phyloP scores from a whole-genome alignment of 805 yeast genomes.

The Yueomyces sp. region DNA sequence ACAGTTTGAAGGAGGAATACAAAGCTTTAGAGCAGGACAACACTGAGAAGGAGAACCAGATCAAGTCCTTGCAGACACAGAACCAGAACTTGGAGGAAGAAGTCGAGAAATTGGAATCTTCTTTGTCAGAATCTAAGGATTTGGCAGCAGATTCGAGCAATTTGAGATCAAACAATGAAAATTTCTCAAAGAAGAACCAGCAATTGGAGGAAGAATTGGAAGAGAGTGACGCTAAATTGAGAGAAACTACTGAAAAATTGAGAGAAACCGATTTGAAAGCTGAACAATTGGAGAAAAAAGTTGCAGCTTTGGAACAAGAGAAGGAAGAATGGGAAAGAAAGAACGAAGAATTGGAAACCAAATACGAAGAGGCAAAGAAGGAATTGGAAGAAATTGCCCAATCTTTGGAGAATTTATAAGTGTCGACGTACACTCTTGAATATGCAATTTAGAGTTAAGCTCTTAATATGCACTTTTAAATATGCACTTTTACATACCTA shows the following conservation, averaged over 20 bases:
- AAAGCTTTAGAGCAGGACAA: slow-evolving; percentile 88
- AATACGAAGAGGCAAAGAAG: slow-evolving; percentile 73
- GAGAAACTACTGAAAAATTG: slow-evolving; percentile 85
- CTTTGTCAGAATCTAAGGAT: slow-evolving; percentile 36
- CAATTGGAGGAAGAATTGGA: slow-evolving; percentile 77
- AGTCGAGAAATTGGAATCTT: slow-evolving; percentile 42
- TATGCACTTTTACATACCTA: neutral
- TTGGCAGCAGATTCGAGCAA: slow-evolving; percentile 86
- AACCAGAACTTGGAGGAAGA: slow-evolving; percentile 77
- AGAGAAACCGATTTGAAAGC: slow-evolving; percentile 93
- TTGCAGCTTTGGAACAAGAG: slow-evolving; percentile 81
- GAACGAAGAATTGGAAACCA: slow-evolving; percentile 73
- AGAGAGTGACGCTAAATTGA: slow-evolving; percentile 74
- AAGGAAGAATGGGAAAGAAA: slow-evolving; percentile 84
- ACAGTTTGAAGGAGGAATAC: slow-evolving; percentile 65
- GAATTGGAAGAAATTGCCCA: slow-evolving; percentile 95
- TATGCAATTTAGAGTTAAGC: neutral
- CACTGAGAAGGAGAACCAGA: slow-evolving; percentile 87
- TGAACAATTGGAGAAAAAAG: slow-evolving; percentile 91
- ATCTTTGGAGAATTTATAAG: slow-evolving; percentile 59
- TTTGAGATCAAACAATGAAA: slow-evolving; percentile 80
- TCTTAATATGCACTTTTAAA: neutral
- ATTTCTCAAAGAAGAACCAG: slow-evolving; percentile 82
- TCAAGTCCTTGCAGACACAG: slow-evolving; percentile 83
- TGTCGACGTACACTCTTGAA: no score